A percentile compares a stretch with the other conserved stretches of the same genome.
Evolutionary conservation across 305 asterid genomes (phyloP).

Genomic region (Fraxinus paxiana): DNA sequence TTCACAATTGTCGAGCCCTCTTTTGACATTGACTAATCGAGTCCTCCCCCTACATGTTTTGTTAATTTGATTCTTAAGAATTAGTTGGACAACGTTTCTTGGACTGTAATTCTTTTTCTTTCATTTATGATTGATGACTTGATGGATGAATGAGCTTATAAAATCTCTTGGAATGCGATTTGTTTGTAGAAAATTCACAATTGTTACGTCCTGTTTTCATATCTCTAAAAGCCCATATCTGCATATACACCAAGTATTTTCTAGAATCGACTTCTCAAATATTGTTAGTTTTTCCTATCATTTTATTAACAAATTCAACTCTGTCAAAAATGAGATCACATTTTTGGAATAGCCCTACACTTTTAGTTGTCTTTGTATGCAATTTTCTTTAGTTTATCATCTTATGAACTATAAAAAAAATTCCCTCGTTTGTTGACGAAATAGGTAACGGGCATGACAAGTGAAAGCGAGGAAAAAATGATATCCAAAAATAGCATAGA

Average conservation of each 20-base stretch:
- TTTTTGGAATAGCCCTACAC: background rate
- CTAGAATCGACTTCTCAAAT: background rate
- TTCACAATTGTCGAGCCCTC: background rate
- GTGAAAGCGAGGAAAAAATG: slow-evolving; percentile 55
- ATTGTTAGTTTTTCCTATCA: background rate
- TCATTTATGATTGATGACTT: slow-evolving; percentile 5
- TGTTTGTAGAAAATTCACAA: slow-evolving; percentile 2
- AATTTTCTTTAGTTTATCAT: background rate
- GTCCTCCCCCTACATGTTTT: background rate
- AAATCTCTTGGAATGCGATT: slow-evolving; percentile 7
- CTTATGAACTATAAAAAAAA: background rate
- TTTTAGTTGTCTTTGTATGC: background rate
- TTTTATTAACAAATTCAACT: background rate
- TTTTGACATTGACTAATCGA: background rate
- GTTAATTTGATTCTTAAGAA: slow-evolving; percentile 3
- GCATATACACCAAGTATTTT: background rate
- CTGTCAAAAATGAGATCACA: background rate
- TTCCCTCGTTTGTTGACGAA: background rate
- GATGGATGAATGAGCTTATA: background rate
- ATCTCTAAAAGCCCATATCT: background rate
- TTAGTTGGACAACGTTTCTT: background rate
- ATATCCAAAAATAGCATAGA: slow-evolving; percentile 33
- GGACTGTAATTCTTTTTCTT: slow-evolving; percentile 5
- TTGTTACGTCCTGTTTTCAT: background rate
- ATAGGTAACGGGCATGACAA: slow-evolving; percentile 50